These are phyloP conservation scores for Fusarium musae DNA, from an alignment of 2,329 filamentous ascomycete genomes.

Conservation along the genomic window DNA sequence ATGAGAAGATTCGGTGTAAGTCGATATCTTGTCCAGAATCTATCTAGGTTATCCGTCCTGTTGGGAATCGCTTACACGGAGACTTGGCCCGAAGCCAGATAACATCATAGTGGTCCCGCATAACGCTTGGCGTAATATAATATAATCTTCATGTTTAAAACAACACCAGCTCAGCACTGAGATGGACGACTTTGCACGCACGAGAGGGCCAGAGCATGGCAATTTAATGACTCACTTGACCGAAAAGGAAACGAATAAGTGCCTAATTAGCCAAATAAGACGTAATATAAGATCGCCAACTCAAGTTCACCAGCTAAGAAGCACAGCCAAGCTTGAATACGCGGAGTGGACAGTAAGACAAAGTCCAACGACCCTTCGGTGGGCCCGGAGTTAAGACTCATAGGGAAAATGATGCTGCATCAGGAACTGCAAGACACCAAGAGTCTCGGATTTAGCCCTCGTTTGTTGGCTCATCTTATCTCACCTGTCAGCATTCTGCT, in stretches of 20 bases:
- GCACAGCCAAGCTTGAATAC: conserved; percentile 2
- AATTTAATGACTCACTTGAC: conserved; percentile 13
- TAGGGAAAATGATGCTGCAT: background rate
- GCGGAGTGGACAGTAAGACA: conserved; percentile 22
- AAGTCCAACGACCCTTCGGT: conserved; percentile 27
- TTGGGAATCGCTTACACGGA: conserved; percentile 13
- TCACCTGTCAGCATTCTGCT: conserved; percentile 30
- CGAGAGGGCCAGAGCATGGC: background rate
- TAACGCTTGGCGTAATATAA: conserved; percentile 22
- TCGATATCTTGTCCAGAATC: conserved; percentile 8
- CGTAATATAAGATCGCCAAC: conserved; percentile 2
- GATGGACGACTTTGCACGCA: background rate
- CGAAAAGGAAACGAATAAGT: background rate
- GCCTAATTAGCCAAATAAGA: conserved; percentile 15
- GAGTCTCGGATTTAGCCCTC: background rate
- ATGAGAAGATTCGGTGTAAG: background rate
- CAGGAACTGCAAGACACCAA: background rate
- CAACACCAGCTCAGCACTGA: background rate
- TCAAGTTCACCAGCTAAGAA: conserved; percentile 6
- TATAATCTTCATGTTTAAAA: background rate
- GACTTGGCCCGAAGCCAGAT: conserved; percentile 1
- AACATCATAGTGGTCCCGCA: conserved; percentile 15
- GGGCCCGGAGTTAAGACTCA: conserved; percentile 37
- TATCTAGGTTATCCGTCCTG: conserved; percentile 6
- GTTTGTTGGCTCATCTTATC: conserved; percentile 17